Conservation (phyloP, 768 basidiomycete species). For the Guyanaporus albipodus region DNA sequence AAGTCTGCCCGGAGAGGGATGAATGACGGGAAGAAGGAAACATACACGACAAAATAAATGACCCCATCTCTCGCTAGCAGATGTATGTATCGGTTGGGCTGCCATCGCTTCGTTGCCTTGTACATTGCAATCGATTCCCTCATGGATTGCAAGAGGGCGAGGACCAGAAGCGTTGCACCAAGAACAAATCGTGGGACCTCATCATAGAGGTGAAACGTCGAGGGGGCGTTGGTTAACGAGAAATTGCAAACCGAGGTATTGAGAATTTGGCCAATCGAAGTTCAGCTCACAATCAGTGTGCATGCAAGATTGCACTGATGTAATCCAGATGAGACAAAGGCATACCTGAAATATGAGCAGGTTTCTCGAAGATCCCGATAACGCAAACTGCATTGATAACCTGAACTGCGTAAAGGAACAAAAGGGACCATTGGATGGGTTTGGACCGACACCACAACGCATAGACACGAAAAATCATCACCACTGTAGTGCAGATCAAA, state of each 20-base stretch:
- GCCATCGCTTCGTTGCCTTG: background rate
- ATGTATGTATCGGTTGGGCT: background rate
- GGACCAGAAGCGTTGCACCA: background rate
- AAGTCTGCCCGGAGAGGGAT: background rate
- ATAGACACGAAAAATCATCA: conserved; percentile 16
- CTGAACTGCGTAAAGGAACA: conserved; percentile 1
- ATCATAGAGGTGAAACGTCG: background rate
- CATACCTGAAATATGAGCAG: conserved; percentile 3
- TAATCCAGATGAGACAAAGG: background rate
- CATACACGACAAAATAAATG: conserved; percentile 10
- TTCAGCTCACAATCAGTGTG: too few species aligned
- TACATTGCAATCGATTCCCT: conserved; percentile 2
- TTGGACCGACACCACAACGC: conserved; percentile 13
- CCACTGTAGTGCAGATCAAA: background rate
- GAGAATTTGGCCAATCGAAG: background rate
- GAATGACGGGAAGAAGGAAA: conserved; percentile 23
- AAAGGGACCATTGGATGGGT: conserved; percentile 1
- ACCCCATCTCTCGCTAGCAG: conserved; percentile 2
- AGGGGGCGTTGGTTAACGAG: background rate
- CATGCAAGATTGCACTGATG: background rate
- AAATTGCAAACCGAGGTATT: background rate
- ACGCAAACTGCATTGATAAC: background rate
- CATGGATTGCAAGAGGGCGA: background rate
- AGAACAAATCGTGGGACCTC: background rate
- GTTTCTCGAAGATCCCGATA: conserved; percentile 6